A percentile compares a stretch with the other conserved stretches of the same genome.
phyloP scores from a whole-genome alignment of 148 eudicot species.

The Beta vulgaris region DNA sequence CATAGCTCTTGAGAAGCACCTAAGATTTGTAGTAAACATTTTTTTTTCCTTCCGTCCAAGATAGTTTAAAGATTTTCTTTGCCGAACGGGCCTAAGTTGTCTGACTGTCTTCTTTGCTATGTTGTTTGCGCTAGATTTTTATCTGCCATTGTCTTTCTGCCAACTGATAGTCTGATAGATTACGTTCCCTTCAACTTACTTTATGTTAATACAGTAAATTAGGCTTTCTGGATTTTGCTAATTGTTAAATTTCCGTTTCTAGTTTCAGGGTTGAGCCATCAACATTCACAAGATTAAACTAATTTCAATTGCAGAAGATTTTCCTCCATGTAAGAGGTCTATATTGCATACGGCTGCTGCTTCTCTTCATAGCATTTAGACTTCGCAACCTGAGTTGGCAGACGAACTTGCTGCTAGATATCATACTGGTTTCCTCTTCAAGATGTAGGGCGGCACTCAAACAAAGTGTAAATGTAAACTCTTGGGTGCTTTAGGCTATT shows the following conservation, averaged over 20 bases:
- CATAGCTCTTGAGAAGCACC: too few relatives aligned
- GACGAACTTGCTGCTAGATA: neutral
- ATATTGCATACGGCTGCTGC: neutral
- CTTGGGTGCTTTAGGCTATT: neutral
- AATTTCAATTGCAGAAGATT: neutral
- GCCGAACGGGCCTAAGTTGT: too few relatives aligned
- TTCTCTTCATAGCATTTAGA: conserved; percentile 9
- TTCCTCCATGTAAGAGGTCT: conserved; percentile 6
- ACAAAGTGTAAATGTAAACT: conserved; percentile 28
- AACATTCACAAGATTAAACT: conserved; percentile 3
- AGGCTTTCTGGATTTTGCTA: neutral
- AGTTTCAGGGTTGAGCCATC: conserved; percentile 25
- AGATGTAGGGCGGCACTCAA: conserved; percentile 16
- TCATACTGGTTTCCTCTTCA: neutral
- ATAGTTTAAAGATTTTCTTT: too few relatives aligned
- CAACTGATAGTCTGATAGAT: neutral
- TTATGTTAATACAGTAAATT: neutral
- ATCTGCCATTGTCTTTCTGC: neutral
- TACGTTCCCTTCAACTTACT: neutral
- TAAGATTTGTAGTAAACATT: too few relatives aligned
- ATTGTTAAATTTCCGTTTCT: neutral
- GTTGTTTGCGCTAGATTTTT: too few relatives aligned
- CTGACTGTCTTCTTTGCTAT: too few relatives aligned
- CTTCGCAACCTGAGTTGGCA: neutral
- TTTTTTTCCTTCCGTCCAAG: too few relatives aligned